Conservation (phyloP, 176 grass and related monocot species). For the Miscanthus lutarioriparius region DNA sequence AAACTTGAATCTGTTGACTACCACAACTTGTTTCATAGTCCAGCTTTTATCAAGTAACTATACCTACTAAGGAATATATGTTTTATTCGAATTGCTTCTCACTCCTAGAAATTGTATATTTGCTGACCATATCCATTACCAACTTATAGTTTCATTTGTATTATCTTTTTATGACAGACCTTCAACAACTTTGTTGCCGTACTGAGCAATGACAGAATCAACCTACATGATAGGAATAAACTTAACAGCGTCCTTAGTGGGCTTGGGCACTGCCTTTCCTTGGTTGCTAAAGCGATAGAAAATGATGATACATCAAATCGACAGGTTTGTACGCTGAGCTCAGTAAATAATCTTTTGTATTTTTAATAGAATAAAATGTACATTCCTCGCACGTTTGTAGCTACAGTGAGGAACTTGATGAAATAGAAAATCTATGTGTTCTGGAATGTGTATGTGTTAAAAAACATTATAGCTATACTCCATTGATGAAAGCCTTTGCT, state of each 20-base stretch:
- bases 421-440: slow-evolving; percentile 25
- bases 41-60: slow-evolving; percentile 10
- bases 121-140: slow-evolving; percentile 13
- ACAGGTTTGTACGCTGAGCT: slow-evolving; percentile 47
- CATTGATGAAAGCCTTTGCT: slow-evolving; percentile 7
- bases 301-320: slow-evolving; percentile 39
- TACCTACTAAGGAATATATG: slow-evolving; percentile 6
- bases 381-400: not conserved
- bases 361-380: not conserved
- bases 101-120: not conserved
- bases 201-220: slow-evolving; percentile 71
- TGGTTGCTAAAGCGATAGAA: slow-evolving; percentile 45
- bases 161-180: slow-evolving; percentile 50
- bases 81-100: slow-evolving; percentile 2
- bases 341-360: not conserved
- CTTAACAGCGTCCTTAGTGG: slow-evolving; percentile 82
- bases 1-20: slow-evolving; percentile 6
- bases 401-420: not conserved
- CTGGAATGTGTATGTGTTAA: not conserved
- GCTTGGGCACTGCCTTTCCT: slow-evolving; percentile 75
- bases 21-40: not conserved
- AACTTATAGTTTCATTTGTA: slow-evolving; percentile 37
- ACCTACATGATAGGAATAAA: slow-evolving; percentile 90
- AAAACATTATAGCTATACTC: slow-evolving; percentile 13
- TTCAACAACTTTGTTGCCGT: slow-evolving; percentile 78